Base-by-base conservation (phyloP, 805 yeast genomes). In the Saccharomycopsis javanensis region DNA sequence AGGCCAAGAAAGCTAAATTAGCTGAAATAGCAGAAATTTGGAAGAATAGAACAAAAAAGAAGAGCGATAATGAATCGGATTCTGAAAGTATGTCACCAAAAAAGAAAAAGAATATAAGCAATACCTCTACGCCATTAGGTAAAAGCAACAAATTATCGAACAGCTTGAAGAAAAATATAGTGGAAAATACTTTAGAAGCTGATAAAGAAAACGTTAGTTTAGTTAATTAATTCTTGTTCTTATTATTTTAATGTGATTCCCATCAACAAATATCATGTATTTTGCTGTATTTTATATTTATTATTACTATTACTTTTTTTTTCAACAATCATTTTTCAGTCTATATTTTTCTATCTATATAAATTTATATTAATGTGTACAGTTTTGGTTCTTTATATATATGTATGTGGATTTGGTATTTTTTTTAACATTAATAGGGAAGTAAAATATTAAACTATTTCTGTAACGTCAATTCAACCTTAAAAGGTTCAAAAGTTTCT, bases 21-120 rank as follows among this genome's bases (percentile, higher is more conserved):
- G 61, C 60, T 16, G 63, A 60, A 51, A 60, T 60, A n/a, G 60
- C 61, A 8, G 50, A 55, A 16, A 58, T 58, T 8, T 60, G 63
- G 63, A 60, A 58, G 46, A 58, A 55, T 28, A 53, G 60, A 23
- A 53, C 55, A 13, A 55, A 58, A 34, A 60, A 60, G 51, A 37
- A 50, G 28, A 20, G 18, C 5, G 51, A 30, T 13, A 30, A 23
- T n/a, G 51, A 50, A 30, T 18, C 46, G 18, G 48, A 42, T 20
- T 10, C n/a, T 37, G 46, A 18, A 15, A 46, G 15, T 15, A 27
- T 45, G 27, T 28, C 33, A 30, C 50, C 11, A 18, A 35, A 30
- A 28, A 31, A 16, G 51, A 42, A 28, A 46, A 50, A 20, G 8
- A 35, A 35, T 42, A 11, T 4, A 13, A 18, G 23, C n/a, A 35